A percentile compares a stretch with the other conserved stretches of the same genome.
Evolutionary conservation across 1,284 basidiomycete genomes (phyloP).

Genomic region (Testicularia cyperi): DNA sequence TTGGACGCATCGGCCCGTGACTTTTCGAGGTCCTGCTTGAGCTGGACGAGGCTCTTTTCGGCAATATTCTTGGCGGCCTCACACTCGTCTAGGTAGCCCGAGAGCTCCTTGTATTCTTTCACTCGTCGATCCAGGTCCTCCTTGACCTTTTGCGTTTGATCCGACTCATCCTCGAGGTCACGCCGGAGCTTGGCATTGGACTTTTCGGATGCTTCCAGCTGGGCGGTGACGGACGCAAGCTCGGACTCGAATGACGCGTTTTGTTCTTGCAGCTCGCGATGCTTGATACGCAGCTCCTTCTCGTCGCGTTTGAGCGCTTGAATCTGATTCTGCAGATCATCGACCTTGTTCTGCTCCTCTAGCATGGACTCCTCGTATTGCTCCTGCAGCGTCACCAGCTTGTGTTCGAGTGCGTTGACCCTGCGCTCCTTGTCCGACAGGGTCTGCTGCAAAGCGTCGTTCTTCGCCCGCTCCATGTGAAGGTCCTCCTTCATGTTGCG

Average conservation of each 20-base stretch:
- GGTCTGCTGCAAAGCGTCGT: slow-evolving; percentile 25
- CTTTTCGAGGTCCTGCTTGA: slow-evolving; percentile 27
- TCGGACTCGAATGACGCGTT: slow-evolving; percentile 25
- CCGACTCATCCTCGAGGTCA: slow-evolving; percentile 30
- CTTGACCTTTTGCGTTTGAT: slow-evolving; percentile 17
- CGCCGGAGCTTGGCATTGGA: slow-evolving; percentile 18
- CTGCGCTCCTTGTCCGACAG: slow-evolving; percentile 33
- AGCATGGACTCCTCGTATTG: slow-evolving; percentile 33
- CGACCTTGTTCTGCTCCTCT: slow-evolving; percentile 27
- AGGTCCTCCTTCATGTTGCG: slow-evolving; percentile 32
- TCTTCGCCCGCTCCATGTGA: slow-evolving; percentile 33
- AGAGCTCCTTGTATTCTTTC: slow-evolving; percentile 26
- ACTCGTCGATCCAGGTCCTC: slow-evolving; percentile 21
- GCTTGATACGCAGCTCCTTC: slow-evolving; percentile 22
- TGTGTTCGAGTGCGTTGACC: slow-evolving; percentile 27
- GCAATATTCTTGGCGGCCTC: slow-evolving; percentile 18
- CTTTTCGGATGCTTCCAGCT: slow-evolving; percentile 26
- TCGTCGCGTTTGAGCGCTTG: slow-evolving; percentile 29
- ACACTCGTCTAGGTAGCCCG: slow-evolving; percentile 27
- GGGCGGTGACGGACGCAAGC: slow-evolving; percentile 18
- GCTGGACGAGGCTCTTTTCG: slow-evolving; percentile 3
- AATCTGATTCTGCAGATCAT: slow-evolving; percentile 29
- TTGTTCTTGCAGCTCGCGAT: slow-evolving; percentile 26
- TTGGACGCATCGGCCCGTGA: slow-evolving; percentile 9
- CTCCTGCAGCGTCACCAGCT: slow-evolving; percentile 33